Evolutionary conservation across 345 rosid genomes (phyloP).

Genomic region (Pistacia vera): DNA sequence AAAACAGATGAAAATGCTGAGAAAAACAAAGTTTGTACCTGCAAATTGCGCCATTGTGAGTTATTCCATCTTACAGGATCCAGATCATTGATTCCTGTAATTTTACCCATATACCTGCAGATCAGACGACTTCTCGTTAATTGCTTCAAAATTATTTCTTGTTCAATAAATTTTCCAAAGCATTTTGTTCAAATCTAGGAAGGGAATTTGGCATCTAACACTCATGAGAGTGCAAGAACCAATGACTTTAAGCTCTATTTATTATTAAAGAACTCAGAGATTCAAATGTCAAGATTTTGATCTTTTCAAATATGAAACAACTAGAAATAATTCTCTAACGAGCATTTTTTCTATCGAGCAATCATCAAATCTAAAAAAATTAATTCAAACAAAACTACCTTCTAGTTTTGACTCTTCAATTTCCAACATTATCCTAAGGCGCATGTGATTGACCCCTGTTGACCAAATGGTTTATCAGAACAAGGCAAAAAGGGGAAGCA

Average conservation of each 20-base stretch:
- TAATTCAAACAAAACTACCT: constrained; percentile 36
- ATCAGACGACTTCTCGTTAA: constrained; percentile 7
- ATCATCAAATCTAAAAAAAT: constrained; percentile 3
- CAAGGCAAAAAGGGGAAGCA: no score
- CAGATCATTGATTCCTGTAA: constrained; percentile 82
- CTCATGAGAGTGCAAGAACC: neutral
- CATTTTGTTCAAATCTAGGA: constrained; percentile 5
- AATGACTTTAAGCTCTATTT: neutral
- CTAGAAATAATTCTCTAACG: neutral
- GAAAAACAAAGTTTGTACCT: constrained; percentile 38
- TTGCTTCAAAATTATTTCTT: constrained; percentile 3
- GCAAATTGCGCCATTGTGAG: constrained; percentile 96
- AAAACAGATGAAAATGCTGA: neutral
- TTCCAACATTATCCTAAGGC: constrained; percentile 87
- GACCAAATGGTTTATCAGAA: no score
- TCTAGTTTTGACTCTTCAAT: constrained; percentile 30
- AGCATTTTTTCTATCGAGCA: neutral
- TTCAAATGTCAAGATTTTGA: constrained; percentile 6
- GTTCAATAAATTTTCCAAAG: neutral
- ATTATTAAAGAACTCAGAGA: neutral
- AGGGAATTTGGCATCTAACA: neutral
- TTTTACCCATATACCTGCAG: constrained; percentile 93
- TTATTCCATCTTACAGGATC: constrained; percentile 92
- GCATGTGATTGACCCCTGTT: constrained; percentile 42
- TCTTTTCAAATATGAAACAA: neutral